These are phyloP conservation scores for Filosporella fistucella DNA, from an alignment of 495 filamentous ascomycete species.

Conservation along the genomic window DNA sequence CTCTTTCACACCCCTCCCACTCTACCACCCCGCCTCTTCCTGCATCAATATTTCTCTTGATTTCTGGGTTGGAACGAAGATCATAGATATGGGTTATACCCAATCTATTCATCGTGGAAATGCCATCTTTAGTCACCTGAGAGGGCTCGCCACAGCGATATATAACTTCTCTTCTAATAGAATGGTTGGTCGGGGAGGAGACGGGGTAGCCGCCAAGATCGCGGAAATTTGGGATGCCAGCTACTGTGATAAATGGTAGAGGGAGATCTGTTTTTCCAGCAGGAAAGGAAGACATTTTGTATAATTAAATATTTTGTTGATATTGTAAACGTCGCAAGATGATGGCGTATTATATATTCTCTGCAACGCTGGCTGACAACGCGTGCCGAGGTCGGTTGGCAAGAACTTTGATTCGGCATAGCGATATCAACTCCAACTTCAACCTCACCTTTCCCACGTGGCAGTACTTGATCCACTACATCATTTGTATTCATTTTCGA, in stretches of 20 bases:
- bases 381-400: too few species aligned
- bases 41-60: conserved; percentile 30
- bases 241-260: conserved; percentile 46
- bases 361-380: too few species aligned
- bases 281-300: conserved; percentile 5
- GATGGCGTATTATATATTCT: too few species aligned
- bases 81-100: conserved; percentile 61
- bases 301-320: too few species aligned
- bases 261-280: too few species aligned
- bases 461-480: too few species aligned
- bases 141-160: conserved; percentile 57
- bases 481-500: too few species aligned
- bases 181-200: conserved; percentile 12
- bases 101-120: conserved; percentile 41
- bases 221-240: conserved; percentile 55
- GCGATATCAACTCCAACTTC: too few species aligned
- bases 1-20: conserved; percentile 43
- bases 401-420: too few species aligned
- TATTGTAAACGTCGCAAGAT: too few species aligned
- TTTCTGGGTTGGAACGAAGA: conserved; percentile 52
- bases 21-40: conserved; percentile 29
- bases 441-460: too few species aligned
- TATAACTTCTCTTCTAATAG: conserved; percentile 41
- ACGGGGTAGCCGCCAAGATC: conserved; percentile 53
- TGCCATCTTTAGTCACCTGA: conserved; percentile 44